Conservation (phyloP, 768 basidiomycete genomes). For the Tricholoma flavovirens region DNA sequence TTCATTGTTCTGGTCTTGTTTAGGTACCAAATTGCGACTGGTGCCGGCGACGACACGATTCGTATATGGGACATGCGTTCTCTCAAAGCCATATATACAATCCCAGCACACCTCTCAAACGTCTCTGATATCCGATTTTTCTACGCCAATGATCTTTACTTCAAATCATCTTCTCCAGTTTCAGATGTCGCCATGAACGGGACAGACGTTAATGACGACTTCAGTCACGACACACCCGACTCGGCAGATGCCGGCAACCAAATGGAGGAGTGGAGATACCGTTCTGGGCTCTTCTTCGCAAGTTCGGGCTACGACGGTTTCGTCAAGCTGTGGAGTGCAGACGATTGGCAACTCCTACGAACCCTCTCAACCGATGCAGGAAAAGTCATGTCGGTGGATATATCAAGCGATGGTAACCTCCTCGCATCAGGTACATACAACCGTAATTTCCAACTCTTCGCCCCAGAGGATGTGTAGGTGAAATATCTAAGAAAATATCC, state of each 20-base stretch:
- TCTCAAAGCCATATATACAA: constrained; percentile 88
- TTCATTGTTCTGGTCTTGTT: constrained; percentile 10
- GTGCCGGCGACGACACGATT: constrained; percentile 95
- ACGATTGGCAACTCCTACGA: constrained; percentile 92
- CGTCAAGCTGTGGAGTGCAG: constrained; percentile 95
- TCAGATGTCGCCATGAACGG: constrained; percentile 49
- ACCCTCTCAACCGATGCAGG: constrained; percentile 90
- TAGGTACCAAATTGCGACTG: constrained; percentile 96
- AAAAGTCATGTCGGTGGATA: constrained; percentile 99
- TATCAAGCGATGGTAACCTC: constrained; percentile 75
- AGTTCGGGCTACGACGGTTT: constrained; percentile 93
- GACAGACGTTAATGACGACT: constrained; percentile 24
- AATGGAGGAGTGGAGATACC: constrained; percentile 71
- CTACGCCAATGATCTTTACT: constrained; percentile 54
- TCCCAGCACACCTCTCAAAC: constrained; percentile 93
- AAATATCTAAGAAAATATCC: not conserved
- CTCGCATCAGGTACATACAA: constrained; percentile 91
- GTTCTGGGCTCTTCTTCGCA: constrained; percentile 88
- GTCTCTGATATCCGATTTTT: constrained; percentile 96
- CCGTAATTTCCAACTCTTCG: constrained; percentile 90
- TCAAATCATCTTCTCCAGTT: constrained; percentile 30
- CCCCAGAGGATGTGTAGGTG: constrained; percentile 54
- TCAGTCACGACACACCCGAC: constrained; percentile 32
- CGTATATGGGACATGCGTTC: constrained; percentile 98
- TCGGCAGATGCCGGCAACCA: constrained; percentile 28